Conservation (phyloP, 495 filamentous ascomycete species). For the Talaromyces liani region DNA sequence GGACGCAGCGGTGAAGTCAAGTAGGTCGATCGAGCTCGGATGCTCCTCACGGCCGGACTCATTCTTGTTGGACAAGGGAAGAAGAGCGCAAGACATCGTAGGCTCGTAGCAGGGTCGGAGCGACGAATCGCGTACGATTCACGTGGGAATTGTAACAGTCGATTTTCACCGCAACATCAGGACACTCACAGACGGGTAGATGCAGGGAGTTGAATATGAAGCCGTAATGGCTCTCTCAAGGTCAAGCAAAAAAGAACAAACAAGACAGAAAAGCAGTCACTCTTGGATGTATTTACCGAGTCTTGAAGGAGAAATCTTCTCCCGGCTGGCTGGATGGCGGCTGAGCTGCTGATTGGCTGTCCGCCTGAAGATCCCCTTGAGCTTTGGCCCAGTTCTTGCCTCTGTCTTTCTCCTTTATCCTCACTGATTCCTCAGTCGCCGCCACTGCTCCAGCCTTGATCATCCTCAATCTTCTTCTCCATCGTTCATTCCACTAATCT, state of each 20-base stretch:
- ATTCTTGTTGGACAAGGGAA: neutral
- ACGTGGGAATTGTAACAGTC: neutral
- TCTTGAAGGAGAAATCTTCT: neutral
- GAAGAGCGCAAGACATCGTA: neutral
- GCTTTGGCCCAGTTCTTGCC: neutral
- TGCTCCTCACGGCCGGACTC: neutral
- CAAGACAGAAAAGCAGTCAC: neutral
- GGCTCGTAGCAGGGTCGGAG: neutral
- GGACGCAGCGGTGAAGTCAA: neutral
- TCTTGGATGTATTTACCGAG: neutral
- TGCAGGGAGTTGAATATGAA: neutral
- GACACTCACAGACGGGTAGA: neutral
- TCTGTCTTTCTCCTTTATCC: neutral
- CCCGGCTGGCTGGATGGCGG: neutral
- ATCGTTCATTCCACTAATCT: neutral
- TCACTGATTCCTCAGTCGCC: neutral
- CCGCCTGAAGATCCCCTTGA: neutral
- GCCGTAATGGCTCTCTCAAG: neutral
- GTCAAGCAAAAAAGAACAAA: neutral
- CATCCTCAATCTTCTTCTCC: neutral
- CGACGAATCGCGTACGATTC: neutral
- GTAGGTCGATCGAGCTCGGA: neutral
- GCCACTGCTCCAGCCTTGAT: neutral
- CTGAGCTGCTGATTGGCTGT: neutral
- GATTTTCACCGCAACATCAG: neutral